Evolutionary conservation across 768 basidiomycete species (phyloP).

Genomic region (Macrolepiota albuminosa): DNA sequence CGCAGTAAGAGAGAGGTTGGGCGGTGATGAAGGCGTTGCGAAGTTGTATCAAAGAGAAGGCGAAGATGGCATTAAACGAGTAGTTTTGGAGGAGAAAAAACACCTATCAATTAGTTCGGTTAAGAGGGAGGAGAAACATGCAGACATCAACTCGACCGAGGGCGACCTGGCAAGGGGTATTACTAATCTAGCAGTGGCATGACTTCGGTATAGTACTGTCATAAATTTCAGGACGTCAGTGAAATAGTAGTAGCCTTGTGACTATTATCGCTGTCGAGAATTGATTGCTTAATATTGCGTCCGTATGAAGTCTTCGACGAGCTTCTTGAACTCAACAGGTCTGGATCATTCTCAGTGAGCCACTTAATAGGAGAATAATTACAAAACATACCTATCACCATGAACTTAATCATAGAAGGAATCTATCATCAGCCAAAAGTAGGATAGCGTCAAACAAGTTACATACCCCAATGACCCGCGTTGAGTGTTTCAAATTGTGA

Average conservation of each 20-base stretch:
- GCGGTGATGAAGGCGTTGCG: conserved; percentile 42
- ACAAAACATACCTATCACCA: conserved; percentile 48
- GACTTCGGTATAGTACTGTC: not conserved
- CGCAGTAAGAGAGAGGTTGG: conserved; percentile 41
- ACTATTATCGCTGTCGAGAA: not conserved
- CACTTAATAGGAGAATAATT: not conserved
- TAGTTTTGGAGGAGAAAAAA: conserved; percentile 5
- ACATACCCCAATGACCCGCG: conserved; percentile 79
- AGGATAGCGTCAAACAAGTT: not conserved
- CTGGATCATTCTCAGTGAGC: not conserved
- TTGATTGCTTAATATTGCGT: not conserved
- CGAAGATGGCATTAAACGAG: conserved; percentile 2
- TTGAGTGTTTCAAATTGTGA: conserved; percentile 59
- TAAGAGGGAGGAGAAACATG: not conserved
- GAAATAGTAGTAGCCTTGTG: not conserved
- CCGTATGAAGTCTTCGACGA: conserved; percentile 21
- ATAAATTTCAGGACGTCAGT: not conserved
- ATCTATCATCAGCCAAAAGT: not conserved
- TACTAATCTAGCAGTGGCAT: not conserved
- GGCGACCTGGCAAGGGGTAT: not conserved
- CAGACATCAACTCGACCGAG: not conserved
- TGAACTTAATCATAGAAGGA: conserved; percentile 44
- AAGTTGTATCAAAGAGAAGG: conserved; percentile 27
- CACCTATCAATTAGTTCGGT: not conserved
- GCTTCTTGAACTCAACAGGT: conserved; percentile 46